Evolutionary conservation across 2,329 filamentous ascomycete species (phyloP).

Genomic region (Anthostomella pinea): DNA sequence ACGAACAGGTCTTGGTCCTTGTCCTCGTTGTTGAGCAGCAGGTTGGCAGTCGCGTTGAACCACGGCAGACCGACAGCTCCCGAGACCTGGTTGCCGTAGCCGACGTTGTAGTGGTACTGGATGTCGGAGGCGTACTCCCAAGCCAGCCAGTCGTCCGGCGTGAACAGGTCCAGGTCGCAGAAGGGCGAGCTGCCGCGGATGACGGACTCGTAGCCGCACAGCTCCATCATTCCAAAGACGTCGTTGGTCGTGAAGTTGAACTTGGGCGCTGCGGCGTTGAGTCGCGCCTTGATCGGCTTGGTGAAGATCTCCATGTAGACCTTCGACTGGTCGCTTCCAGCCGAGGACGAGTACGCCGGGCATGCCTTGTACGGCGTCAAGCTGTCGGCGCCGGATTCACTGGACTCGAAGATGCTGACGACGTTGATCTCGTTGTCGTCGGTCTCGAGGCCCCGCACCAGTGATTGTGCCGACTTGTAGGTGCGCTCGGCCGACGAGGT

Average conservation of each 20-base stretch:
- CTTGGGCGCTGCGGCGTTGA: constrained; percentile 48
- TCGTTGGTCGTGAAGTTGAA: constrained; percentile 65
- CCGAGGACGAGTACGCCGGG: constrained; percentile 57
- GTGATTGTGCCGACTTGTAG: constrained; percentile 53
- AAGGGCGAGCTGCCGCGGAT: constrained; percentile 61
- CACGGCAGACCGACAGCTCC: constrained; percentile 63
- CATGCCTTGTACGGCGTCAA: constrained; percentile 65
- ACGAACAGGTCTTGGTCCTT: constrained; percentile 59
- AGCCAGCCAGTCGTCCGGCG: constrained; percentile 61
- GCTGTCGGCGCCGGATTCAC: constrained; percentile 55
- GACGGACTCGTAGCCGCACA: constrained; percentile 65
- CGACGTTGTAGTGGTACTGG: constrained; percentile 63
- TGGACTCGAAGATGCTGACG: constrained; percentile 53
- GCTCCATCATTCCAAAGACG: constrained; percentile 63
- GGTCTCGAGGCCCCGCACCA: constrained; percentile 55
- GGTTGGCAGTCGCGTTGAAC: constrained; percentile 58
- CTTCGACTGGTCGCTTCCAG: constrained; percentile 53
- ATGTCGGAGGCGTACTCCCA: constrained; percentile 66
- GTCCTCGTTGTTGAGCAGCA: constrained; percentile 40
- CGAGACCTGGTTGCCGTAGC: constrained; percentile 58
- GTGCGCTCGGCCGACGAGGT: constrained; percentile 62
- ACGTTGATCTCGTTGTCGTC: constrained; percentile 53
- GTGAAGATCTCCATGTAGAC: constrained; percentile 55
- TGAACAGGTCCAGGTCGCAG: constrained; percentile 58
- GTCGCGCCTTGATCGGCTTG: constrained; percentile 55